Evolutionary conservation across 2,329 filamentous ascomycete species (phyloP), one percentile per base, ranked within the genome.

Genomic region (Diaporthe helianthi): DNA sequence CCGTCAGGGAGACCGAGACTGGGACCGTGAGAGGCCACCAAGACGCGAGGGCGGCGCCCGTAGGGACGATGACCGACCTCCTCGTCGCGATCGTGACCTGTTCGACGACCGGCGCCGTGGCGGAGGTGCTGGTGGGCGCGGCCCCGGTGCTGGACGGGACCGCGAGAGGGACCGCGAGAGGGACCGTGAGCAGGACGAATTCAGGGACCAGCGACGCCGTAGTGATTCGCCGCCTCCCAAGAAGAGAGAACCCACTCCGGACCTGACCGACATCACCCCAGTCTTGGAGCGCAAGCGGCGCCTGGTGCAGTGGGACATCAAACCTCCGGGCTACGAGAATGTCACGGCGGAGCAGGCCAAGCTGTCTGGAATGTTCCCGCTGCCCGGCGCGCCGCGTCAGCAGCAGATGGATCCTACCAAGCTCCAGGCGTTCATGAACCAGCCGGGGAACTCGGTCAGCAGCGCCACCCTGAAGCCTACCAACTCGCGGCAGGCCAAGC

Each of bases 291-390:
- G 95, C 76, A 96, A 94, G 85, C 91, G 97, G 75, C 92, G 96
- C 70, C 84, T 99, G 85, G 98, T 94, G 44, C 97, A 99, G 81
- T 99, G 96, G 96, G 97, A 99, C 79, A 98, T 99, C 80, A 99
- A 99, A 83, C 96, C 96, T 7, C 93, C 94, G 19, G 95, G 96
- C 53, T 99, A 99, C 77, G 97, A 99, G 78, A 97, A 96, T 80
- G 95, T 99, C 73, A 98, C 96, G 2, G 94, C 96, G 26, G 97
- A 99, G 81, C 97, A 99, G 80, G 97, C 96, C 63, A 99, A 99
- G 84, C 87, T 99, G 53, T 99, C 97, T 74, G 92, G 95, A 83
- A 98, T 99, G 96, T 99, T 99, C 84, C 94, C 97, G 71, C 89
- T 99, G 54, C 96, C 96, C 4, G 96, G 96, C 73, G 96, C 96